Evolutionary conservation across 2,329 filamentous ascomycete species (phyloP), one percentile per base, ranked within the genome.

Genomic region (Talaromyces sp.): DNA sequence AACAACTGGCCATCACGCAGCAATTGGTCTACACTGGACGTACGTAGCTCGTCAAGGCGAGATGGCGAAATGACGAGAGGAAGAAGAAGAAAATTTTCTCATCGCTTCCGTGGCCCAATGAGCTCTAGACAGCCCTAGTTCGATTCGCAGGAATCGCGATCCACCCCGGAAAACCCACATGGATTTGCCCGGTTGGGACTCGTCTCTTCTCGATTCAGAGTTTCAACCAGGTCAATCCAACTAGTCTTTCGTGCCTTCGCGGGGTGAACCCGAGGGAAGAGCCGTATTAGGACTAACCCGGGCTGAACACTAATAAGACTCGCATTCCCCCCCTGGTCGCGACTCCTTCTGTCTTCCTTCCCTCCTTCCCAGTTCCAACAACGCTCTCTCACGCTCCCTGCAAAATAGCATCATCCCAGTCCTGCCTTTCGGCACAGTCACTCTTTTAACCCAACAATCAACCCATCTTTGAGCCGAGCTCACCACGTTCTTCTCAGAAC

Each of bases 391-490:
- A 54, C 44, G 48, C 46, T 55, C 46, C 56, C 46, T 59, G 39
- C 31, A 58, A 50, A n/a, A 37, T 62, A 46, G 44, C 55, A 18
- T 52, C 54, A 21, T 9, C 42, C 33, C 11, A 14, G 31, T 42
- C 55, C 35, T 28, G 31, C 48, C 37, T 37, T 59, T 28, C 16
- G 50, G 62, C 62, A 37, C 58, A 56, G 62, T 63, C 62, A 60
- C 21, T 63, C 62, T 21, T 63, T 63, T 58, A 35, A 60, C 46
- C 46, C 28, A 50, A 14, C 46, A 50, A 56, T 11, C 28, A 52
- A 52, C 25, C n/a, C 33, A 46, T 16, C 35, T 11, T 35, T 39
- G 62, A 63, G 57, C 62, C 39, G 62, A 60, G 62, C 57, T 63
- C 62, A 46, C 50, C 50, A 60, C 62, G 28, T 58, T 63, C 57